phyloP scores from a whole-genome alignment of 1,284 basidiomycete species.

The Ceratobasidium sp. region DNA sequence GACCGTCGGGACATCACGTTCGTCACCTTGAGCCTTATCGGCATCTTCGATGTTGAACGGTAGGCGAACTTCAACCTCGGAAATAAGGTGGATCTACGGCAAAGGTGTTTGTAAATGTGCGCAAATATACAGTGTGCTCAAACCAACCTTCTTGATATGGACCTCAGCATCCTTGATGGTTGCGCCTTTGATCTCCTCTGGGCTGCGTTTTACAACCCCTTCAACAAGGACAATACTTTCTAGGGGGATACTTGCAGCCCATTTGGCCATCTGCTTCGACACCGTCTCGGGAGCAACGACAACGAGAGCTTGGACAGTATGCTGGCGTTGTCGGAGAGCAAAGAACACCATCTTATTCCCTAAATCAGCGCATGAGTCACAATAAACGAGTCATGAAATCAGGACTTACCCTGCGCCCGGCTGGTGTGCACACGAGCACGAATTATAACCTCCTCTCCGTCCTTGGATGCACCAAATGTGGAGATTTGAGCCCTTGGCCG shows the following conservation, averaged over 20 bases:
- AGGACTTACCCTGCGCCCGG: constrained; percentile 81
- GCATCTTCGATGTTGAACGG: constrained; percentile 97
- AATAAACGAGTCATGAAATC: not conserved
- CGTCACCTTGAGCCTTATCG: constrained; percentile 69
- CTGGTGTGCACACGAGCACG: constrained; percentile 94
- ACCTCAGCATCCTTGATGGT: constrained; percentile 92
- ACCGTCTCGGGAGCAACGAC: constrained; percentile 83
- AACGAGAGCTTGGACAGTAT: constrained; percentile 92
- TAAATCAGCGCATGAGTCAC: constrained; percentile 47
- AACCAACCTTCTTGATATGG: constrained; percentile 80
- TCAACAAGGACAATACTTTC: constrained; percentile 96
- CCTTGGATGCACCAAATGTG: constrained; percentile 73
- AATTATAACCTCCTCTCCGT: constrained; percentile 86
- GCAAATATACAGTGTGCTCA: not conserved
- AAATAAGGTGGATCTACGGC: constrained; percentile 81
- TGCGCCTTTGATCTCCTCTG: constrained; percentile 91
- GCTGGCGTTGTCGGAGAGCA: constrained; percentile 88
- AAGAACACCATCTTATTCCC: constrained; percentile 94
- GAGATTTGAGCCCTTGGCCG: constrained; percentile 70
- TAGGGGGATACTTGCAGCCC: constrained; percentile 80
- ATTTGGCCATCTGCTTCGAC: constrained; percentile 99
- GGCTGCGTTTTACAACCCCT: constrained; percentile 83
- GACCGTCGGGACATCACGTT: constrained; percentile 67
- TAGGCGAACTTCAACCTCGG: constrained; percentile 81
- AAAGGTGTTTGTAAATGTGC: constrained; percentile 22